Percentiles rank a stretch among this genome's conserved stretches.
phyloP scores from a whole-genome alignment of 2,329 filamentous ascomycete species.

The Penicillium hordei region DNA sequence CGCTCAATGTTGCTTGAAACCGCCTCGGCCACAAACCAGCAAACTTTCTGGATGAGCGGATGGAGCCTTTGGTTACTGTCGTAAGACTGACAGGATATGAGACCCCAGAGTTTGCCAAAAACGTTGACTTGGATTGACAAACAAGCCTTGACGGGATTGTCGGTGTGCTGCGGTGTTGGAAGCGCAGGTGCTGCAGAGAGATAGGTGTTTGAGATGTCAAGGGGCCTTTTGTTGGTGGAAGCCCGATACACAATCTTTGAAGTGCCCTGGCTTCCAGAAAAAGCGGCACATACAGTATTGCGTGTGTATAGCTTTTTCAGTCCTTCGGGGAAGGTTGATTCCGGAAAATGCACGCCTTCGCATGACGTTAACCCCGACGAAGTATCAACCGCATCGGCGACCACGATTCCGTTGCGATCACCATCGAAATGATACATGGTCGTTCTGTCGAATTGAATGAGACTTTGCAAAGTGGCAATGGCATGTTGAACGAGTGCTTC shows the following conservation, averaged over 20 bases:
- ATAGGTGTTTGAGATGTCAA: conserved; percentile 81
- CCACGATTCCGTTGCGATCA: conserved; percentile 77
- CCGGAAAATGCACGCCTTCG: conserved; percentile 80
- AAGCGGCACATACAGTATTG: conserved; percentile 81
- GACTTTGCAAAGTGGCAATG: conserved; percentile 76
- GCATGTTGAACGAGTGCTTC: conserved; percentile 74
- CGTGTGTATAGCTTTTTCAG: conserved; percentile 79
- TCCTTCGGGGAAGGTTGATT: conserved; percentile 81
- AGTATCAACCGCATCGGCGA: conserved; percentile 79
- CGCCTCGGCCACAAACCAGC: conserved; percentile 78
- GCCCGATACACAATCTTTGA: conserved; percentile 76
- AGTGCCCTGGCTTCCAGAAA: conserved; percentile 73
- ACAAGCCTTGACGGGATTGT: conserved; percentile 81
- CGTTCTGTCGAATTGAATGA: conserved; percentile 82
- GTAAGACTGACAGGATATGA: conserved; percentile 82
- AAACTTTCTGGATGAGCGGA: conserved; percentile 86
- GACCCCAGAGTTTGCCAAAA: conserved; percentile 80
- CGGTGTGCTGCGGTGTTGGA: conserved; percentile 72
- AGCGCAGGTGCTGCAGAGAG: conserved; percentile 82
- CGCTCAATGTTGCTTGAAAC: conserved; percentile 83
- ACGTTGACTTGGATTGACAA: conserved; percentile 91
- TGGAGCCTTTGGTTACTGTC: conserved; percentile 77
- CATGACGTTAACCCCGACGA: conserved; percentile 73
- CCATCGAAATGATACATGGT: conserved; percentile 90
- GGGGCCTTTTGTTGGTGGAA: conserved; percentile 66